phyloP scores from a whole-genome alignment of 2,329 filamentous ascomycete genomes.

The Bipolaris sorokiniana region DNA sequence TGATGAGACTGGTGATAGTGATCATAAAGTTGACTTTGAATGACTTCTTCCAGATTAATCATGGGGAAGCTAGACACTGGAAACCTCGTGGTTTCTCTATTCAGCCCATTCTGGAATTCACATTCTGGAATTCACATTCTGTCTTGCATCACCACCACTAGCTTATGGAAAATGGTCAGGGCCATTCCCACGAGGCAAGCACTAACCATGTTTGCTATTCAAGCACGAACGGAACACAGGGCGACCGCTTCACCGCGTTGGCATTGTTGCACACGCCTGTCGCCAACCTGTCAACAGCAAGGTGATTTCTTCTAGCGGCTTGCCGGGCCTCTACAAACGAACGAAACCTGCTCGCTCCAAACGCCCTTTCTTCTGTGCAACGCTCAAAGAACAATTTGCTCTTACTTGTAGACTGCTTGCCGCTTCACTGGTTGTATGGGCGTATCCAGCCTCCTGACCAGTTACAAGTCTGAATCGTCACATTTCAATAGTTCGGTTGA shows the following conservation, averaged over 20 bases:
- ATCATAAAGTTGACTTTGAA: conserved; percentile 7
- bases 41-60: neutral
- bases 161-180: neutral
- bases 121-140: neutral
- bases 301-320: neutral
- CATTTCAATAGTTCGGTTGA: neutral
- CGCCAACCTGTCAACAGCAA: neutral
- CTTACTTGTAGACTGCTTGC: neutral
- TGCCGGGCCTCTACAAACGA: neutral
- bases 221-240: neutral
- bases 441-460: neutral
- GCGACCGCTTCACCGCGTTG: neutral
- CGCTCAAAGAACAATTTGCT: neutral
- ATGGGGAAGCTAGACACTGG: conserved; percentile 1
- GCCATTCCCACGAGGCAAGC: neutral
- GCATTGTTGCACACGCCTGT: neutral
- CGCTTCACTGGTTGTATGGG: neutral
- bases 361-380: neutral
- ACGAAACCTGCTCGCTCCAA: neutral
- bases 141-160: neutral
- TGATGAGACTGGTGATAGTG: conserved; percentile 13
- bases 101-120: neutral
- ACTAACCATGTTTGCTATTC: conserved; percentile 6
- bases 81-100: neutral
- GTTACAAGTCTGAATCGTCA: neutral